phyloP scores from a whole-genome alignment of 495 filamentous ascomycete species.

The Sporormia fimetaria region DNA sequence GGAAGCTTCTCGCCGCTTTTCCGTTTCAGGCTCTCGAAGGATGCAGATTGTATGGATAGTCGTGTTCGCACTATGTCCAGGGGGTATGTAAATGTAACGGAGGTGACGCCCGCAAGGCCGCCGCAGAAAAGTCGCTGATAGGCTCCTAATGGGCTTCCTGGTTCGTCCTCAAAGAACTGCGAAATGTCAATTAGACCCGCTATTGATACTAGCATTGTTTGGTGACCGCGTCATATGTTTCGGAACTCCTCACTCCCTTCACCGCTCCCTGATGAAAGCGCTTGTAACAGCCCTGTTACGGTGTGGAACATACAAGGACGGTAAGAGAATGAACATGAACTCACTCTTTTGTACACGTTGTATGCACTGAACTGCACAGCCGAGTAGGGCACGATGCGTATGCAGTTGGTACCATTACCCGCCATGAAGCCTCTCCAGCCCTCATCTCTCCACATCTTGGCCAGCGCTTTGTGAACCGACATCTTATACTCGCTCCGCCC shows the following conservation, averaged over 20 bases:
- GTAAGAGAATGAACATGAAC: no score
- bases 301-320: not conserved
- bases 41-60: constrained; percentile 90
- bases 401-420: constrained; percentile 95
- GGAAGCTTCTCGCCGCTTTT: constrained; percentile 54
- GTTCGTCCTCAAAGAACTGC: constrained; percentile 63
- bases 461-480: constrained; percentile 75
- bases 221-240: no score
- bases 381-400: constrained; percentile 94
- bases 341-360: constrained; percentile 89
- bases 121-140: constrained; percentile 68
- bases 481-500: constrained; percentile 87
- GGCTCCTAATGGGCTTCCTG: constrained; percentile 56
- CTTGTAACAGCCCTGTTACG: no score
- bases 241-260: not conserved
- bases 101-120: constrained; percentile 85
- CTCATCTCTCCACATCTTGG: constrained; percentile 93
- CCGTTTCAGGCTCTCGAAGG: constrained; percentile 60
- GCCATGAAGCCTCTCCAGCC: constrained; percentile 94
- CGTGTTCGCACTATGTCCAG: constrained; percentile 94
- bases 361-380: constrained; percentile 97
- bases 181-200: constrained; percentile 1
- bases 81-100: constrained; percentile 69
- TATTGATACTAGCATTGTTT: no score
- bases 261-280: not conserved